These are phyloP conservation scores for Leishmania braziliensis DNA, from an alignment of 208 protist species.

Conservation along the genomic window DNA sequence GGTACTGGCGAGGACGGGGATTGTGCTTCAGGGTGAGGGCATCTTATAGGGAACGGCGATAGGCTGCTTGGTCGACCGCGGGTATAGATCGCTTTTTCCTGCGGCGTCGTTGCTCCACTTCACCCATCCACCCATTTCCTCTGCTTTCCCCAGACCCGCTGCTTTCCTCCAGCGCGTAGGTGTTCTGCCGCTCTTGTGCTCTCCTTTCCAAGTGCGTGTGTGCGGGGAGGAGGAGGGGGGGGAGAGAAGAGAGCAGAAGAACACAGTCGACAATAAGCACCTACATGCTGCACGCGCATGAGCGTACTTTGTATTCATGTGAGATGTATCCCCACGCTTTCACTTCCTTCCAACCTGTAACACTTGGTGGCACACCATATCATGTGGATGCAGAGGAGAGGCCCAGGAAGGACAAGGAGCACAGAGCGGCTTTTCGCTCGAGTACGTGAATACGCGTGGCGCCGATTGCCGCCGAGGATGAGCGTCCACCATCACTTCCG, in stretches of 20 bases:
- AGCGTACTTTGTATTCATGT: background rate
- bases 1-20: too few species aligned
- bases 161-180: background rate
- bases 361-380: background rate
- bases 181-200: background rate
- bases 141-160: too few species aligned
- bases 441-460: background rate
- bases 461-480: background rate
- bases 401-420: background rate
- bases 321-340: background rate
- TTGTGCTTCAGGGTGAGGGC: too few species aligned
- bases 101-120: background rate
- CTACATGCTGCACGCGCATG: background rate
- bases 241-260: background rate
- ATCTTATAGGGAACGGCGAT: too few species aligned
- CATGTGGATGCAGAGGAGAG: background rate
- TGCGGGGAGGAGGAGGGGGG: background rate
- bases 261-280: background rate
- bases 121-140: background rate
- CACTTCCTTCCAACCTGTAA: background rate
- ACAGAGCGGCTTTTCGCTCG: background rate
- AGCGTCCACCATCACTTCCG: background rate
- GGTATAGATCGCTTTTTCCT: too few species aligned
- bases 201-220: background rate
- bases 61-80: too few species aligned